A percentile compares a stretch with the other conserved stretches of the same genome.
phyloP scores from a whole-genome alignment of 768 basidiomycete species.

The Boletus coccyginus region DNA sequence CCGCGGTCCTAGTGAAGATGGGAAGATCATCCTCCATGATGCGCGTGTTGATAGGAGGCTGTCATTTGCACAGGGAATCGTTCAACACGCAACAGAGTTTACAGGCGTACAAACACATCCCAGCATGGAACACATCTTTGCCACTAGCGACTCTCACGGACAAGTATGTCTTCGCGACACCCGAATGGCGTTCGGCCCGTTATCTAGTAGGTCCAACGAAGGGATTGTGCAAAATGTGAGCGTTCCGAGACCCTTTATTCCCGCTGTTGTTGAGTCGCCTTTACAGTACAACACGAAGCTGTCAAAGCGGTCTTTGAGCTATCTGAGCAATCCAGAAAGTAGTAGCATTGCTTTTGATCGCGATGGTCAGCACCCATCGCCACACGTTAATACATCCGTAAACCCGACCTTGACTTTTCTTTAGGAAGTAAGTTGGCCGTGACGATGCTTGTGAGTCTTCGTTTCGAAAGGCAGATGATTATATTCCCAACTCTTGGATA shows the following conservation, averaged over 20 bases:
- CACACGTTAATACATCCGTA: constrained; percentile 1
- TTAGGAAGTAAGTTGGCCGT: constrained; percentile 63
- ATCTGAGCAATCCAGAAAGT: constrained; percentile 59
- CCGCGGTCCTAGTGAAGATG: constrained; percentile 57
- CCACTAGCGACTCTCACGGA: constrained; percentile 58
- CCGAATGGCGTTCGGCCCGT: constrained; percentile 70
- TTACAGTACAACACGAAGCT: constrained; percentile 45
- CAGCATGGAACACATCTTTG: constrained; percentile 62
- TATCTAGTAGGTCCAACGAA: constrained; percentile 38
- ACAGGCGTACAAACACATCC: constrained; percentile 71
- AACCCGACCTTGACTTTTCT: neutral
- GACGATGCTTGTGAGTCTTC: constrained; percentile 56
- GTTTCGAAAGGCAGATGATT: neutral
- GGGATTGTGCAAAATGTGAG: constrained; percentile 50
- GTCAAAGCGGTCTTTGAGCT: constrained; percentile 37
- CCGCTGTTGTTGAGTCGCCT: constrained; percentile 30
- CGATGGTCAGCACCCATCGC: constrained; percentile 45
- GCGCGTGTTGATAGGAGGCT: constrained; percentile 39
- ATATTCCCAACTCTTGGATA: constrained; percentile 25
- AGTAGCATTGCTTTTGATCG: constrained; percentile 69
- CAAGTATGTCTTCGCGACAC: constrained; percentile 64
- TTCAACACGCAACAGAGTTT: constrained; percentile 55
- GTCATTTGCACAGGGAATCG: constrained; percentile 44
- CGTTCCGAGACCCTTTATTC: neutral
- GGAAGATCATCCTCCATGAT: constrained; percentile 63